Conservation (phyloP, 2,329 filamentous ascomycete genomes). For the Piedraia hortae region DNA sequence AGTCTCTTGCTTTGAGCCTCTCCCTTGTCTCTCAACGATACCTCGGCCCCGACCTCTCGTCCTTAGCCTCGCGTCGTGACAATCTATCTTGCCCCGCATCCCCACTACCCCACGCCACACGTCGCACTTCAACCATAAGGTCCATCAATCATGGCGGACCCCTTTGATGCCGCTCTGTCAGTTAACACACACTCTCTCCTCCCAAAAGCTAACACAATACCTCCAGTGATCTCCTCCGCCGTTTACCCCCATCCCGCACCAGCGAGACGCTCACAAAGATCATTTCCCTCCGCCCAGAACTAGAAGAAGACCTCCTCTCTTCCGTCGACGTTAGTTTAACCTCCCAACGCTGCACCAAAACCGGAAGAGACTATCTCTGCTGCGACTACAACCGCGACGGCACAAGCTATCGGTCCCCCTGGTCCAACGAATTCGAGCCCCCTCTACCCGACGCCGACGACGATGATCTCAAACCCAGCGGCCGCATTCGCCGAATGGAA, state of each 20-base stretch:
- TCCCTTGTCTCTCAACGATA: no score
- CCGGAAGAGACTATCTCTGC: slow-evolving; percentile 81
- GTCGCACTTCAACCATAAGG: no score
- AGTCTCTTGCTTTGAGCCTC: no score
- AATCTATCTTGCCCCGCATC: no score
- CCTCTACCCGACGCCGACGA: slow-evolving; percentile 43
- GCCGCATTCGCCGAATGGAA: slow-evolving; percentile 81
- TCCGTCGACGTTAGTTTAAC: slow-evolving; percentile 90
- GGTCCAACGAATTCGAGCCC: slow-evolving; percentile 95
- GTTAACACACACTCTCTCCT: slow-evolving; percentile 7
- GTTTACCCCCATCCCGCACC: slow-evolving; percentile 83
- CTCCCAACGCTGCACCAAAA: slow-evolving; percentile 60
- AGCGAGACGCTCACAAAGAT: slow-evolving; percentile 67
- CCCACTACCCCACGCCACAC: no score
- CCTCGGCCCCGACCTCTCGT: no score
- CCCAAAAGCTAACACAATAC: slow-evolving; percentile 5
- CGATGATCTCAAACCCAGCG: slow-evolving; percentile 68
- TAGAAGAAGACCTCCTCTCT: slow-evolving; percentile 91
- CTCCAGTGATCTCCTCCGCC: slow-evolving; percentile 78
- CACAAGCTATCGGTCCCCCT: slow-evolving; percentile 92
- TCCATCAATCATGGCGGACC: slow-evolving; percentile 24
- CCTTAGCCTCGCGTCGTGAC: no score
- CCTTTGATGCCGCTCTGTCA: slow-evolving; percentile 53
- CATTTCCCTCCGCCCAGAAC: slow-evolving; percentile 63
- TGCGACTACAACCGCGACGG: slow-evolving; percentile 99